A percentile compares a stretch with the other conserved stretches of the same genome.
phyloP scores from a whole-genome alignment of 768 basidiomycete genomes.

The Leccinum olivaceopallidum region DNA sequence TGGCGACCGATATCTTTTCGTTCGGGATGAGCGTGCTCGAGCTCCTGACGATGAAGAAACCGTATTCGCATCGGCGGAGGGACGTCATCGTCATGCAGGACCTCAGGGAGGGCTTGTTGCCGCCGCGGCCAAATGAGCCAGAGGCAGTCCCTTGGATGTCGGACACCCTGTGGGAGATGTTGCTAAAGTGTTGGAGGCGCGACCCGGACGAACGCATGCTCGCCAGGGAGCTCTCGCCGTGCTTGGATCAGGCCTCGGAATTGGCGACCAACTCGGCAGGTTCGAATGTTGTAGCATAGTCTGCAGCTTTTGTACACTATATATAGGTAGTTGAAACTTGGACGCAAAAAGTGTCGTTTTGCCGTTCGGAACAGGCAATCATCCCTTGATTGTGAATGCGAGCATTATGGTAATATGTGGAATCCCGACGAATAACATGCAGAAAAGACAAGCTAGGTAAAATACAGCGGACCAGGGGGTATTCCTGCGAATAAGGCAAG shows the following conservation, averaged over 20 bases:
- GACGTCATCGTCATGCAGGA: slow-evolving; percentile 52
- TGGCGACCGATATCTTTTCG: slow-evolving; percentile 54
- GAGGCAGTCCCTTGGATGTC: slow-evolving; percentile 40
- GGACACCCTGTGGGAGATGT: slow-evolving; percentile 47
- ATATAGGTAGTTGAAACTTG: neutral
- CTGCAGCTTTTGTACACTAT: slow-evolving; percentile 3
- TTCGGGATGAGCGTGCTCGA: slow-evolving; percentile 64
- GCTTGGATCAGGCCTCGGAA: slow-evolving; percentile 15
- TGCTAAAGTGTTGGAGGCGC: slow-evolving; percentile 49
- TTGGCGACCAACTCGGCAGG: neutral
- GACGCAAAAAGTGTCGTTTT: neutral
- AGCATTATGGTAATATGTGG: slow-evolving; percentile 40
- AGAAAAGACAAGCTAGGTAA: slow-evolving; percentile 37
- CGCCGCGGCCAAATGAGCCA: slow-evolving; percentile 42
- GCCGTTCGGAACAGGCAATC: slow-evolving; percentile 17
- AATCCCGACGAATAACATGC: slow-evolving; percentile 39
- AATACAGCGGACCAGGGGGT: slow-evolving; percentile 43
- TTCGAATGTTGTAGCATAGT: neutral
- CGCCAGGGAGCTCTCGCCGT: slow-evolving; percentile 37
- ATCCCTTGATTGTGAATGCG: slow-evolving; percentile 31
- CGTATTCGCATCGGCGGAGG: slow-evolving; percentile 50
- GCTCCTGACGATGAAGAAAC: slow-evolving; percentile 50
- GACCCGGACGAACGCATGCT: slow-evolving; percentile 39
- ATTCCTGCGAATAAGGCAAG: slow-evolving; percentile 33
- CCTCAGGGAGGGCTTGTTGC: slow-evolving; percentile 40